Evolutionary conservation across 179 eudicot genomes (phyloP).

Genomic region (Spinacia oleracea): DNA sequence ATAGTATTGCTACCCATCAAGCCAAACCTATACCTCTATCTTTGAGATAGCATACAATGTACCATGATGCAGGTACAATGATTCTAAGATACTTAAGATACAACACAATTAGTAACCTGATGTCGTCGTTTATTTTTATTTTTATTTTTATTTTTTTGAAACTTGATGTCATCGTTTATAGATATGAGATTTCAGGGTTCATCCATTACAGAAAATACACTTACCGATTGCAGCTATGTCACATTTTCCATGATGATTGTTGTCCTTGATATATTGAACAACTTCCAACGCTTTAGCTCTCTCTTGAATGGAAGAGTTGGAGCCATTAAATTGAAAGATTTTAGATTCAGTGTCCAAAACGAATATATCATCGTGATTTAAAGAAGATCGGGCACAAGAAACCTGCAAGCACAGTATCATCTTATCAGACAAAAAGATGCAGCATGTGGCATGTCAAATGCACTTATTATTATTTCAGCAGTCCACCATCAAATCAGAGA

Average conservation of each 20-base stretch:
- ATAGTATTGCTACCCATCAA: background rate
- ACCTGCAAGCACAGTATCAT: conserved; percentile 53
- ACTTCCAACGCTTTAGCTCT: conserved; percentile 98
- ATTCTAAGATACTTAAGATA: background rate
- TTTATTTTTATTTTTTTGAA: no score
- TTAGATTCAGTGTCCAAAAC: conserved; percentile 84
- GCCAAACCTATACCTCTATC: background rate
- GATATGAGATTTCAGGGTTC: background rate
- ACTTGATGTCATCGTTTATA: background rate
- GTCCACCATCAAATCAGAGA: conserved; percentile 9
- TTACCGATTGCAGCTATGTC: conserved; percentile 91
- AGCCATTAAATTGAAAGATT: conserved; percentile 95
- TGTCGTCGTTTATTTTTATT: no score
- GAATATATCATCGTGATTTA: conserved; percentile 90
- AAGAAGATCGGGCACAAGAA: conserved; percentile 88
- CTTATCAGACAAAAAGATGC: background rate
- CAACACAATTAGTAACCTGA: conserved; percentile 1
- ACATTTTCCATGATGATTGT: conserved; percentile 91
- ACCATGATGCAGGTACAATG: background rate
- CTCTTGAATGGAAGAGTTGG: conserved; percentile 92
- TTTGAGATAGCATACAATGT: background rate
- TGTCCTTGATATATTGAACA: conserved; percentile 92
- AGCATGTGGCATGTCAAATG: background rate
- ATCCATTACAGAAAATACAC: conserved; percentile 8
- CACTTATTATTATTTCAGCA: conserved; percentile 9